These are phyloP conservation scores for Phlebopus sp. DNA, from an alignment of 1,284 basidiomycete species.

Conservation along the genomic window DNA sequence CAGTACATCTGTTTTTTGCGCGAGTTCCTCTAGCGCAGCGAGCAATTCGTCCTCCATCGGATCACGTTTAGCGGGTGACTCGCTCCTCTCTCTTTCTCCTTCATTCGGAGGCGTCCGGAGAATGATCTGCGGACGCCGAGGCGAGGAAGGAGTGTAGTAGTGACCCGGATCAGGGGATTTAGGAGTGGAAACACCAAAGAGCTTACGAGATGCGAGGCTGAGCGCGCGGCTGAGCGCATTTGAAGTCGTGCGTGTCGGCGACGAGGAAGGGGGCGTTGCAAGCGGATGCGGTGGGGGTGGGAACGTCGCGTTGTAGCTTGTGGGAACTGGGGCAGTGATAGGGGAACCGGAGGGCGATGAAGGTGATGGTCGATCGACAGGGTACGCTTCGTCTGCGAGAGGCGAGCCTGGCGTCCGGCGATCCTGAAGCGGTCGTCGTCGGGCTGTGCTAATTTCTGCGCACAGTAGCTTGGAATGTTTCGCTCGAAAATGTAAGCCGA, in stretches of 20 bases:
- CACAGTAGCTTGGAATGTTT: constrained; percentile 10
- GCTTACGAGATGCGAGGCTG: constrained; percentile 85
- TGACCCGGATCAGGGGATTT: constrained; percentile 38
- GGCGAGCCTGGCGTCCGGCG: constrained; percentile 46
- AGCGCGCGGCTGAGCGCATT: constrained; percentile 85
- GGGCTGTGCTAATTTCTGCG: constrained; percentile 62
- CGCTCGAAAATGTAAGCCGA: not conserved
- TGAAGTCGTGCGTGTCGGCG: constrained; percentile 60
- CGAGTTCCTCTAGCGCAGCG: constrained; percentile 77
- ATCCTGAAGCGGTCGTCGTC: constrained; percentile 57
- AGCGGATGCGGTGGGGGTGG: constrained; percentile 55
- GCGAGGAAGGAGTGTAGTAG: constrained; percentile 45
- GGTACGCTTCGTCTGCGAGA: constrained; percentile 39
- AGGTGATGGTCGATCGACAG: constrained; percentile 25
- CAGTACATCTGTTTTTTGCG: constrained; percentile 93
- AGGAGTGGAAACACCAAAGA: constrained; percentile 67
- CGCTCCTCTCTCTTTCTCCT: constrained; percentile 26
- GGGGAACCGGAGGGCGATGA: constrained; percentile 24
- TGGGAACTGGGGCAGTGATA: constrained; percentile 26
- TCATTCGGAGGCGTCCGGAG: constrained; percentile 36
- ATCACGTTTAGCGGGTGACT: constrained; percentile 46
- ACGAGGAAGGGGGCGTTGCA: constrained; percentile 55
- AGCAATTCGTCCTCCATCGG: constrained; percentile 82
- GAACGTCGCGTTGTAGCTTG: constrained; percentile 49
- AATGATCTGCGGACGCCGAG: constrained; percentile 50